Base-by-base conservation (phyloP, 768 basidiomycete species). In the Antrodiella citrinella region DNA sequence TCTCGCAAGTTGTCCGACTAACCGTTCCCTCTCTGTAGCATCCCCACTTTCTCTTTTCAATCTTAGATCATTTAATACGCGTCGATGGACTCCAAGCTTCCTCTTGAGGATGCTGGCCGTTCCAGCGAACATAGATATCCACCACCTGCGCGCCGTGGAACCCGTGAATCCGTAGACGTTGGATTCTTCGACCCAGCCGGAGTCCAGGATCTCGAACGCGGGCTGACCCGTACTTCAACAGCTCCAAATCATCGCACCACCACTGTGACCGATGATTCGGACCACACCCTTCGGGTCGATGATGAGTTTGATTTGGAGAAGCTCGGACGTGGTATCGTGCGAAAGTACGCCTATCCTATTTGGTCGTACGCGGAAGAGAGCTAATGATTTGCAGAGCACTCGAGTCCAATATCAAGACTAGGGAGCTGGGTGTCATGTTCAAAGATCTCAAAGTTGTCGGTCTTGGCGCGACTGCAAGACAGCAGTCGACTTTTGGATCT, bases 341-440 rank as follows among this genome's bases (percentile, higher is more conserved):
- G 46, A 48, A 55, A 51, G 63, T 61, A 42, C 21, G 52, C 51
- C 15, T 5, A 19, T 38, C 23, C 4, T 4, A 43, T 2, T 25
- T 11, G 2, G 13, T 48, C n/a, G 21, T 38, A 10, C 41, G 47
- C 30, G 51, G 30, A 5, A 22, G 43, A 41, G 42, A 48, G 39
- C 24, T 39, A 4, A n/a, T n/a, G n/a, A n/a, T 45, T 19, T 45
- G 7, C 46, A 82, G 81, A 53, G 69, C 62, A 23, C 69, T 69
- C 4, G 70, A 75, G 53, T 69, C 71, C 0, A 69, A 72, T n/a
- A 73, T 81, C 51, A 72, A 72, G 53, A 51, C 65, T 1, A 72
- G 82, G 20, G 69, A 78, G 48, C 74, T 86, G 2, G 84, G 84
- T 0, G 81, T 86, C 15, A 55, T 72, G 42, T 86, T 86, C 51